These are phyloP conservation scores for Pichia sp. DNA, from an alignment of 1,139 yeast species.

Conservation along the genomic window DNA sequence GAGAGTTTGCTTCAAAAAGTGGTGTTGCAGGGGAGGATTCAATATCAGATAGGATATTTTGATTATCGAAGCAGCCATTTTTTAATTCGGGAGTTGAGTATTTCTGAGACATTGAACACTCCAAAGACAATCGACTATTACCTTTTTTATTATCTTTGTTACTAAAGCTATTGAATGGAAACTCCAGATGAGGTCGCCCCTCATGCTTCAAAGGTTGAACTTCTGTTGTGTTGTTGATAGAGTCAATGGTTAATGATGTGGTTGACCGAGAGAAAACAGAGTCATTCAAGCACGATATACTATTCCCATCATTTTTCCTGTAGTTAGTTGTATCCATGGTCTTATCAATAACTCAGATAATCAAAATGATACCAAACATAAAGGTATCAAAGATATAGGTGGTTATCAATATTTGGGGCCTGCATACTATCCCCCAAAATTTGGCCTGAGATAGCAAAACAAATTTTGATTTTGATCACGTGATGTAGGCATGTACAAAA, in stretches of 20 bases:
- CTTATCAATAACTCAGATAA: too few relatives aligned
- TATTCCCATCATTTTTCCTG: background rate
- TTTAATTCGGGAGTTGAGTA: background rate
- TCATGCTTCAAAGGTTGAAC: background rate
- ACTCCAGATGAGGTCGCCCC: background rate
- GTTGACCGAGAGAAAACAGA: conserved; percentile 3
- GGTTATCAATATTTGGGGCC: background rate
- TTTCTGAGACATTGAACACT: background rate
- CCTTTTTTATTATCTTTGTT: background rate
- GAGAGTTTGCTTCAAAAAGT: conserved; percentile 2
- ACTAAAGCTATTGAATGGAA: background rate
- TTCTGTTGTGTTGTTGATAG: conserved; percentile 1
- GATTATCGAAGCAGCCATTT: background rate
- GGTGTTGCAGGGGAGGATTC: background rate
- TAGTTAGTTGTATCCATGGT: too few relatives aligned
- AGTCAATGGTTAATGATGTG: conserved; percentile 4
- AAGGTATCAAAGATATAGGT: too few relatives aligned
- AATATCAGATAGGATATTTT: background rate
- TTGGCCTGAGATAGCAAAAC: too few relatives aligned
- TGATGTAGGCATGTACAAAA: too few relatives aligned
- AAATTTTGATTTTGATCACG: background rate
- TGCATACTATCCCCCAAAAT: background rate
- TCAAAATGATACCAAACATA: too few relatives aligned
- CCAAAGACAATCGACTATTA: background rate
- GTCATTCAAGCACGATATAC: background rate